Percentiles rank a stretch among this genome's conserved stretches.
Evolutionary conservation across 2,329 filamentous ascomycete species (phyloP).

Genomic region (Phaeosphaeria sp.): DNA sequence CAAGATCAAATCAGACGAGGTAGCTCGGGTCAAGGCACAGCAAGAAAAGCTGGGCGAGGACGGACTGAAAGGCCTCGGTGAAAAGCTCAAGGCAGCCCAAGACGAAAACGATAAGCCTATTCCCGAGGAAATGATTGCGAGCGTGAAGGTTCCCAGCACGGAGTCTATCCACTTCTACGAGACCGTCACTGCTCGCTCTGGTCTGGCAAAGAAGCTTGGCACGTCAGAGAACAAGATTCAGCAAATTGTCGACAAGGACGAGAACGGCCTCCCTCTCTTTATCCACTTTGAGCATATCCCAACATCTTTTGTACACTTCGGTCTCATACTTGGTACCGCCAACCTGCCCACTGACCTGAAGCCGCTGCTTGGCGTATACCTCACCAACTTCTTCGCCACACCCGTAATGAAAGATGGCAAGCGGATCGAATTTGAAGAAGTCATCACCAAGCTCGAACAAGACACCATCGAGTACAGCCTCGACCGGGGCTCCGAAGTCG

Average conservation of each 20-base stretch:
- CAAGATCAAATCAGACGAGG: conserved; percentile 82
- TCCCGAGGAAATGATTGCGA: conserved; percentile 78
- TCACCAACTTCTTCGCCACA: conserved; percentile 92
- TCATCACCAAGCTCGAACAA: conserved; percentile 87
- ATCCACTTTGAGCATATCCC: conserved; percentile 96
- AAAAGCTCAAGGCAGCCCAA: conserved; percentile 83
- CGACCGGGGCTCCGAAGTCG: conserved; percentile 70
- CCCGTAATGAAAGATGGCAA: conserved; percentile 80
- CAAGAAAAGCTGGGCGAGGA: conserved; percentile 81
- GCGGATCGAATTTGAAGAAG: conserved; percentile 84
- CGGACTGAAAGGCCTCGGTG: conserved; percentile 75
- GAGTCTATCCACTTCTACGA: conserved; percentile 96
- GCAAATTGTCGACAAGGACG: conserved; percentile 74
- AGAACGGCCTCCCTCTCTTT: conserved; percentile 74
- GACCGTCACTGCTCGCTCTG: conserved; percentile 82
- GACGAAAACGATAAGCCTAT: conserved; percentile 88
- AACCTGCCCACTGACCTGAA: conserved; percentile 81
- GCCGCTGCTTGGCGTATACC: conserved; percentile 83
- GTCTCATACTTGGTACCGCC: conserved; percentile 79
- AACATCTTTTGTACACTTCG: conserved; percentile 89
- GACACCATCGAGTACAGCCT: conserved; percentile 88
- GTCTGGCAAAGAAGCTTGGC: conserved; percentile 76
- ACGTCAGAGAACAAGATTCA: conserved; percentile 73
- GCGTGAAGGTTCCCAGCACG: conserved; percentile 81
- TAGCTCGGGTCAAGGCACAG: conserved; percentile 77